Evolutionary conservation across 345 rosid species (phyloP).

Genomic region (Aquilaria yunnanensis): DNA sequence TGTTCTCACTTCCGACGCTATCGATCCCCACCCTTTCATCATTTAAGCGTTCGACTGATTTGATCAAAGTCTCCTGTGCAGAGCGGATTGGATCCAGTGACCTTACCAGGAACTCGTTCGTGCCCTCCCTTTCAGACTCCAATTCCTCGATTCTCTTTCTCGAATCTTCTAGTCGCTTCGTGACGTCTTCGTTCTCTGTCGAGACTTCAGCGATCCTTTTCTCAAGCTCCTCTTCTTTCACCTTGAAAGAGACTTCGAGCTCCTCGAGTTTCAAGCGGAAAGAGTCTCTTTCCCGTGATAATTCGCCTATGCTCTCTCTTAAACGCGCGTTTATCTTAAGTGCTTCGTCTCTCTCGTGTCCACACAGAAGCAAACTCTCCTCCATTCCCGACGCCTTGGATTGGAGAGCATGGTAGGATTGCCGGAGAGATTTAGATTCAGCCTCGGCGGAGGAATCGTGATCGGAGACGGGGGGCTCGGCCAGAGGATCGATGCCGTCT

Average conservation of each 20-base stretch:
- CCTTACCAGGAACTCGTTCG: conserved; percentile 18
- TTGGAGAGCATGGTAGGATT: conserved; percentile 21
- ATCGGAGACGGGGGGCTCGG: conserved; percentile 7
- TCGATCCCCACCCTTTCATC: conserved; percentile 31
- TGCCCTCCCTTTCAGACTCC: conserved; percentile 33
- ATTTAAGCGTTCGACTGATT: conserved; percentile 23
- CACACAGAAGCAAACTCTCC: conserved; percentile 21
- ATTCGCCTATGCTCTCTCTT: conserved; percentile 17
- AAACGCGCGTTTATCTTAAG: conserved; percentile 15
- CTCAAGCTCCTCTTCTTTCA: conserved; percentile 24
- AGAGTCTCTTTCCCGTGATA: conserved; percentile 37
- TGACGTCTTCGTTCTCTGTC: conserved; percentile 26
- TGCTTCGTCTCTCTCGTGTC: conserved; percentile 41
- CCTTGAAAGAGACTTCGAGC: conserved; percentile 21
- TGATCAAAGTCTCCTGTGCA: conserved; percentile 31
- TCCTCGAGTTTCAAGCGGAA: conserved; percentile 24
- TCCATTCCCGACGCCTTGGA: conserved; percentile 27
- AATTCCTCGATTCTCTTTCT: conserved; percentile 29
- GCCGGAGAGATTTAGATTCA: conserved; percentile 35
- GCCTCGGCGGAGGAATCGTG: conserved; percentile 28
- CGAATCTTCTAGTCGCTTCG: conserved; percentile 29
- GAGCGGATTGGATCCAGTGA: conserved; percentile 24
- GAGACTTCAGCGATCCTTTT: conserved; percentile 24
- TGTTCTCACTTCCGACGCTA: conserved; percentile 9
- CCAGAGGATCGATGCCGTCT: conserved; percentile 16